Base-by-base conservation (phyloP, 164 flowering plant species). In the Annona cherimola region DNA sequence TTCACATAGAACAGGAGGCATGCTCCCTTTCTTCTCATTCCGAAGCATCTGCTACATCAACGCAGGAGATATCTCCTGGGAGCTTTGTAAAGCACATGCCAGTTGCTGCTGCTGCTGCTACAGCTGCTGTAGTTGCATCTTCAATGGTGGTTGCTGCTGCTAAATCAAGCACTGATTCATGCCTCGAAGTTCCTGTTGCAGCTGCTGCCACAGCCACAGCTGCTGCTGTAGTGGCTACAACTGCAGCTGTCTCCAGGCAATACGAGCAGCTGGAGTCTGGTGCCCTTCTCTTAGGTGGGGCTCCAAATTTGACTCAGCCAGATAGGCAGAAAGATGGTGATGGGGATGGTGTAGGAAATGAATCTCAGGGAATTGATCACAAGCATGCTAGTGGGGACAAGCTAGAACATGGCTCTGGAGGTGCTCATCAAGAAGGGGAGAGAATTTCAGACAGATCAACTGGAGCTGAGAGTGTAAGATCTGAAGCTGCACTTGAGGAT, bases 171-270 rank as follows among this genome's bases (percentile, higher is more conserved):
- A 45, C 74, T 45, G 89, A 91, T 6, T 64, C 86, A 61, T 83
- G 79, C 61, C 59, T 87, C 71, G 88, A 87, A 65, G 80, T 88
- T 74, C 97, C 98, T 19, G 86, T 87, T n/a, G 88, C 96, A 20
- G 95, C 97, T 63, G 98, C 94, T 9, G 97, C 91, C 41, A 89
- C 94, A 59, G 96, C 93, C 57, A 90, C 93, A 68, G 95, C 93
- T 82, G 98, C 96, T 60, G 97, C 88, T 26, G 84, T 90, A 63
- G 94, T 89, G 12, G 97, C 96, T 66, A 90, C 98, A 16, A 86
- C 92, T 68, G 94, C 92, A 50, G 95, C 91, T 75, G 93, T 89
- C 40, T 81, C 71, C 71, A 87, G 86, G 82, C 92, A 88, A 73
- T 85, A 84, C 79, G 94, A 88, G 78, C 84, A 77, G 54, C 41